Percentiles rank a stretch among this genome's conserved stretches.
Conservation (phyloP, 371 early-diverging fungal species). For the Syncephalastrum contaminatum region DNA sequence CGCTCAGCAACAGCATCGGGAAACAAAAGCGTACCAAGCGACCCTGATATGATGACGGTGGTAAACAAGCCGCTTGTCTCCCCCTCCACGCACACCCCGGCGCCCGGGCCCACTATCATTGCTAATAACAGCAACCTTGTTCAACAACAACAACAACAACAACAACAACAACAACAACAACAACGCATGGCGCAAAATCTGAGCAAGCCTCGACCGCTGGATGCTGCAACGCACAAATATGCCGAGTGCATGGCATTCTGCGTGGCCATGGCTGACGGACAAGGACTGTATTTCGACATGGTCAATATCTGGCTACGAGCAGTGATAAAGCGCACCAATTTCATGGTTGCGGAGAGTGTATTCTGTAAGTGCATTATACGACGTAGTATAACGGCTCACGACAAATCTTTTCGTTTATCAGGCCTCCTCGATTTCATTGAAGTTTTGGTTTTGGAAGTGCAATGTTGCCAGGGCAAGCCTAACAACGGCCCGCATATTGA, state of each 20-base stretch:
- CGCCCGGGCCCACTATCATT: no score
- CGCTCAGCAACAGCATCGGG: not conserved
- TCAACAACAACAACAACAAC: not conserved
- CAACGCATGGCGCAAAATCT: slow-evolving; percentile 5
- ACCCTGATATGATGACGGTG: not conserved
- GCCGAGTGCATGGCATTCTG: slow-evolving; percentile 52
- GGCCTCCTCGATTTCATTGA: slow-evolving; percentile 52
- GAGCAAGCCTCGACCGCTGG: slow-evolving; percentile 50
- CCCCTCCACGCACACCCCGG: no score
- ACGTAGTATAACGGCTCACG: not conserved
- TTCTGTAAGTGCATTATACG: slow-evolving; percentile 31
- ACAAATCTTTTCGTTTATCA: not conserved
- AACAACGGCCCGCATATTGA: slow-evolving; percentile 27
- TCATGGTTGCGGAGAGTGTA: slow-evolving; percentile 52
- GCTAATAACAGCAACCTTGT: not conserved
- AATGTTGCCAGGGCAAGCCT: slow-evolving; percentile 26
- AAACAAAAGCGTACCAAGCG: not conserved
- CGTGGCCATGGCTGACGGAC: slow-evolving; percentile 26
- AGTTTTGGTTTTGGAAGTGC: slow-evolving; percentile 37
- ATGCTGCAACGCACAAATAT: slow-evolving; percentile 46
- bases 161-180: slow-evolving; percentile 1
- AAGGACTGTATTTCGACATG: slow-evolving; percentile 48
- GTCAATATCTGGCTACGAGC: slow-evolving; percentile 50
- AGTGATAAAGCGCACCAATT: slow-evolving; percentile 45
- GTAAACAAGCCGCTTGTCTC: not conserved